Percentiles rank a stretch among this genome's conserved stretches.
phyloP scores from a whole-genome alignment of 208 protist genomes.

The Zelonia costaricensis region DNA sequence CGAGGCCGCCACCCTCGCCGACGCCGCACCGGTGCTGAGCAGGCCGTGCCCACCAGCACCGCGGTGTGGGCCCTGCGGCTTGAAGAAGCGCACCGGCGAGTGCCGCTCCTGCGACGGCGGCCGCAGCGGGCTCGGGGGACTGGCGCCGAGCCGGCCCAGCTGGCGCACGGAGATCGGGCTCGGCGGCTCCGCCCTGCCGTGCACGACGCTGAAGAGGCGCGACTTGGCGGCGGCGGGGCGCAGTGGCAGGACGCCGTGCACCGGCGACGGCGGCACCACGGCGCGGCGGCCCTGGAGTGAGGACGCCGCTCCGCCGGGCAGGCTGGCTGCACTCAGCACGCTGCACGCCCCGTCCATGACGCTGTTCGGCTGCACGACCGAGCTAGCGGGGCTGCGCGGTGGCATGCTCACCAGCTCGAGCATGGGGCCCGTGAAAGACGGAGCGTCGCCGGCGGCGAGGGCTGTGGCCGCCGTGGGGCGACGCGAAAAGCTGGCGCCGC shows the following conservation, averaged over 20 bases:
- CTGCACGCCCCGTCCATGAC: conserved; percentile 12
- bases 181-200: conserved; percentile 41
- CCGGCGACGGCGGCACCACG: conserved; percentile 14
- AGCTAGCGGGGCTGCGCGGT: conserved; percentile 12
- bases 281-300: conserved; percentile 1
- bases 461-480: neutral
- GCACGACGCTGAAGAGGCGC: conserved; percentile 72
- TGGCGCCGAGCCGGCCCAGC: conserved; percentile 33
- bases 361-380: conserved; percentile 10
- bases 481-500: neutral
- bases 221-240: conserved; percentile 8
- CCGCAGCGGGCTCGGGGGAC: conserved; percentile 15
- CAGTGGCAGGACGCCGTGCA: conserved; percentile 17
- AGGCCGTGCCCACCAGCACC: too few relatives aligned
- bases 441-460: neutral
- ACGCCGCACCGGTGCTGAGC: neutral
- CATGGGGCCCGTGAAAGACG: neutral
- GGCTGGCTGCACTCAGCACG: conserved; percentile 14
- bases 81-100: conserved; percentile 68
- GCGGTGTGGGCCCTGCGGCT: conserved; percentile 16
- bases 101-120: conserved; percentile 23
- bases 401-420: neutral
- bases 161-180: conserved; percentile 54
- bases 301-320: conserved; percentile 16
- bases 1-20: neutral